Conservation (phyloP, 768 basidiomycete genomes). For the Sutorius australiensis region DNA sequence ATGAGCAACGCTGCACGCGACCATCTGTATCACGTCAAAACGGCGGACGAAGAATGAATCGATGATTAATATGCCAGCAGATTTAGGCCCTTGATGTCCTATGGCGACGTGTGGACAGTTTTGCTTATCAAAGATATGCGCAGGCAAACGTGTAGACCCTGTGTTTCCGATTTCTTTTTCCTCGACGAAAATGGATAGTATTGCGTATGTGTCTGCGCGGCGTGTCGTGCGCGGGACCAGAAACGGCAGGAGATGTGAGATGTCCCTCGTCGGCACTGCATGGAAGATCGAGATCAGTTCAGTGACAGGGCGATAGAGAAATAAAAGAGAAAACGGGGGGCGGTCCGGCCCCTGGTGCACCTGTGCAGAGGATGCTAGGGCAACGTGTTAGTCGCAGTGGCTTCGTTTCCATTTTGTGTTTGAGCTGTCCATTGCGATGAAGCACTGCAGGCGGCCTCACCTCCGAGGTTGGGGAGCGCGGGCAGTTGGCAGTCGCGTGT, state of each 20-base stretch:
- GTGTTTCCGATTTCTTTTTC: background rate
- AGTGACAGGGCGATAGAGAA: background rate
- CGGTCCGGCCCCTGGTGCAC: background rate
- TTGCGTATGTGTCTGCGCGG: background rate
- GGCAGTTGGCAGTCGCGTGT: background rate
- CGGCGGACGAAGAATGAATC: slow-evolving; percentile 4
- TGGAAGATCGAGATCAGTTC: slow-evolving; percentile 2
- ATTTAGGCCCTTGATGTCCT: slow-evolving; percentile 4
- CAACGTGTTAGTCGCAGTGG: slow-evolving; percentile 25
- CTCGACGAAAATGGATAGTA: background rate
- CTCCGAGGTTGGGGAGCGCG: slow-evolving; percentile 7
- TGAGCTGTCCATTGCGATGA: slow-evolving; percentile 3
- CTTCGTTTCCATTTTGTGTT: slow-evolving; percentile 12
- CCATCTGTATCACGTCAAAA: slow-evolving; percentile 5
- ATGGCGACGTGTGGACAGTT: background rate
- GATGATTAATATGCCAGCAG: background rate
- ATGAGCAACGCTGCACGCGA: slow-evolving; percentile 21
- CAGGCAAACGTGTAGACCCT: slow-evolving; percentile 7
- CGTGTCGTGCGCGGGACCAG: background rate
- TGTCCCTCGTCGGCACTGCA: slow-evolving; percentile 2
- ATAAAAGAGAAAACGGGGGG: background rate
- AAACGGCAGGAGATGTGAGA: background rate
- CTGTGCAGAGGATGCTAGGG: slow-evolving; percentile 4
- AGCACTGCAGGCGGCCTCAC: background rate
- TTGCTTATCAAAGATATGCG: slow-evolving; percentile 10